Conservation (phyloP, 169 alveolate genomes). For the Plasmodium knowlesi region DNA sequence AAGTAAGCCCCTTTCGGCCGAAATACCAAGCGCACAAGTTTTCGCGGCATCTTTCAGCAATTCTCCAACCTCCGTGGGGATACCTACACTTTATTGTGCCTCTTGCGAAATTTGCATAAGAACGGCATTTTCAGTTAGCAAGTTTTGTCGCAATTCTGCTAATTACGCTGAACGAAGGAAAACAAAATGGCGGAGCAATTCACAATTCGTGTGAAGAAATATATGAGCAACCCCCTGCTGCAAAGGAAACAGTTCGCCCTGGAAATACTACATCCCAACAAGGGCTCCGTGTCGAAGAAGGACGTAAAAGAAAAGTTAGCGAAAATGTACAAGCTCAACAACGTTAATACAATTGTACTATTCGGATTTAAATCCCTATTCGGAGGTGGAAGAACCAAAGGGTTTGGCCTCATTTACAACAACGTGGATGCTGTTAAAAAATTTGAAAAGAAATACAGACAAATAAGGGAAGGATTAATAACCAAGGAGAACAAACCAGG, state of each 20-base stretch:
- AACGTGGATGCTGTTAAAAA: conserved; percentile 90
- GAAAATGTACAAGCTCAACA: conserved; percentile 88
- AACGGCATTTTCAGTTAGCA: neutral
- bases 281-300: conserved; percentile 92
- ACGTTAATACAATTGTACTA: conserved; percentile 89
- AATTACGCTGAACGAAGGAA: neutral
- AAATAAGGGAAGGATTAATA: conserved; percentile 88
- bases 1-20: neutral
- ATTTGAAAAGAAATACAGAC: conserved; percentile 91
- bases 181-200: conserved; percentile 81
- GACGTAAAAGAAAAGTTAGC: conserved; percentile 93
- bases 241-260: conserved; percentile 93
- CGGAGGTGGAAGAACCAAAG: conserved; percentile 97
- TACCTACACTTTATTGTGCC: neutral
- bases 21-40: neutral
- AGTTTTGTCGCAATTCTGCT: neutral
- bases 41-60: neutral
- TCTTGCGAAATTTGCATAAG: neutral
- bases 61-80: neutral
- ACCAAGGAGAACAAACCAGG: conserved; percentile 86
- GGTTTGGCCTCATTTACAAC: conserved; percentile 95
- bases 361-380: conserved; percentile 95
- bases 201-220: conserved; percentile 89
- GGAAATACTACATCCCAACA: conserved; percentile 94
- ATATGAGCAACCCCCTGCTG: conserved; percentile 91